Percentiles rank a stretch among this genome's conserved stretches.
phyloP scores from a whole-genome alignment of 2,329 filamentous ascomycete genomes.

The Alternaria novae-zelandiae region DNA sequence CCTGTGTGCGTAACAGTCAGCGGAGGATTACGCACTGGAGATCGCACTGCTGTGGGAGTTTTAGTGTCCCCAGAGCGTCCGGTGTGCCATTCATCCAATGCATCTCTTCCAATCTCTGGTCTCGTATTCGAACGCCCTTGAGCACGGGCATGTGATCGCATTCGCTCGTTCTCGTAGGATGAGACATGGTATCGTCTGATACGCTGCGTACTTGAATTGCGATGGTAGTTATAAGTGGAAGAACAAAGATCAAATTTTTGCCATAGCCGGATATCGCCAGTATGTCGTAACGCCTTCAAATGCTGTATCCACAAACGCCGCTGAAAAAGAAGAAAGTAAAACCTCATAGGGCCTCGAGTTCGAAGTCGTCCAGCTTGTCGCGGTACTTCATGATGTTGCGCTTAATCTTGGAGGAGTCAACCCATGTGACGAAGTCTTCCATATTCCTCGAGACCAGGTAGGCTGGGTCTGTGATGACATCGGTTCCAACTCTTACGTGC shows the following conservation, averaged over 20 bases:
- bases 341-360: conserved; percentile 60
- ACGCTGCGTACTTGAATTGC: background rate
- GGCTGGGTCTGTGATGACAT: conserved; percentile 87
- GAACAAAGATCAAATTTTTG: background rate
- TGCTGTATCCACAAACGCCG: conserved; percentile 32
- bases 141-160: background rate
- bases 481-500: conserved; percentile 88
- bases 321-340: background rate
- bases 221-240: background rate
- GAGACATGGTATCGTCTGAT: no score
- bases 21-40: background rate
- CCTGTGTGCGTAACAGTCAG: background rate
- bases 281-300: conserved; percentile 22
- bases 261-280: conserved; percentile 16
- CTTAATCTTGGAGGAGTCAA: conserved; percentile 96
- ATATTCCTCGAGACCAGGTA: conserved; percentile 87
- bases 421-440: conserved; percentile 97
- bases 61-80: background rate
- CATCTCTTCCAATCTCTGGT: background rate
- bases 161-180: background rate
- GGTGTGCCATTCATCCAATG: background rate
- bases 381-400: conserved; percentile 92
- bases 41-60: background rate
- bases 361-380: conserved; percentile 95
- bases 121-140: background rate